Percentiles rank a stretch among this genome's conserved stretches.
Conservation (phyloP, 371 early-diverging fungal species). For the Chytridiales sp. region DNA sequence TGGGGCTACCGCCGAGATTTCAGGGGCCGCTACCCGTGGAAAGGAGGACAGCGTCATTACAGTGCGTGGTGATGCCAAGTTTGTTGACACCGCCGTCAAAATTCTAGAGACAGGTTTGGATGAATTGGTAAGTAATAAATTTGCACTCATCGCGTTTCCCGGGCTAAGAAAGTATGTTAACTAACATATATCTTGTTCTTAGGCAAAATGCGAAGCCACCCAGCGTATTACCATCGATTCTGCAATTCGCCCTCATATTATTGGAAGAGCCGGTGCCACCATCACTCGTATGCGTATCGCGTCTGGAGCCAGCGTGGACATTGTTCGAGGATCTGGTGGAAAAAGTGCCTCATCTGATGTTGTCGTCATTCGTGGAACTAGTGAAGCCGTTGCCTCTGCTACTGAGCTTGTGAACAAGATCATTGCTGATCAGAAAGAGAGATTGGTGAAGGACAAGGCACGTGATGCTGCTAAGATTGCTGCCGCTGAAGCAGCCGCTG, state of each 20-base stretch:
- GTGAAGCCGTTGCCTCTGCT: slow-evolving; percentile 70
- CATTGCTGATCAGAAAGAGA: slow-evolving; percentile 58
- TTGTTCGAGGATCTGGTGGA: slow-evolving; percentile 49
- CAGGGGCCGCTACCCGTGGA: slow-evolving; percentile 23
- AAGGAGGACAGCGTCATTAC: slow-evolving; percentile 23
- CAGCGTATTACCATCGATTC: slow-evolving; percentile 28
- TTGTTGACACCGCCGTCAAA: slow-evolving; percentile 34
- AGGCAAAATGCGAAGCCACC: slow-evolving; percentile 28
- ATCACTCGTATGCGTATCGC: slow-evolving; percentile 71
- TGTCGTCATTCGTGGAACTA: slow-evolving; percentile 75
- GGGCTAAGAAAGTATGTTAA: neutral
- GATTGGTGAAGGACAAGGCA: slow-evolving; percentile 25
- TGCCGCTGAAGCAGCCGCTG: slow-evolving; percentile 12
- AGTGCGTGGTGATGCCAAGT: slow-evolving; percentile 39
- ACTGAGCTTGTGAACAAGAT: slow-evolving; percentile 63
- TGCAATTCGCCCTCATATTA: slow-evolving; percentile 65
- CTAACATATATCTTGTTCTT: neutral
- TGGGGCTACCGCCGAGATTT: slow-evolving; percentile 30
- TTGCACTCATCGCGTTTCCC: neutral
- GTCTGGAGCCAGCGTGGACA: slow-evolving; percentile 44
- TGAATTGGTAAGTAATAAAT: slow-evolving; percentile 31
- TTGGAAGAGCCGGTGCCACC: slow-evolving; percentile 70
- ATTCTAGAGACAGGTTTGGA: slow-evolving; percentile 21
- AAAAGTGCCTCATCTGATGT: slow-evolving; percentile 54
- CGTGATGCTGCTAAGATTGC: slow-evolving; percentile 24